These are phyloP conservation scores for Combretum micranthum DNA, from an alignment of 345 rosid genomes.

Conservation along the genomic window DNA sequence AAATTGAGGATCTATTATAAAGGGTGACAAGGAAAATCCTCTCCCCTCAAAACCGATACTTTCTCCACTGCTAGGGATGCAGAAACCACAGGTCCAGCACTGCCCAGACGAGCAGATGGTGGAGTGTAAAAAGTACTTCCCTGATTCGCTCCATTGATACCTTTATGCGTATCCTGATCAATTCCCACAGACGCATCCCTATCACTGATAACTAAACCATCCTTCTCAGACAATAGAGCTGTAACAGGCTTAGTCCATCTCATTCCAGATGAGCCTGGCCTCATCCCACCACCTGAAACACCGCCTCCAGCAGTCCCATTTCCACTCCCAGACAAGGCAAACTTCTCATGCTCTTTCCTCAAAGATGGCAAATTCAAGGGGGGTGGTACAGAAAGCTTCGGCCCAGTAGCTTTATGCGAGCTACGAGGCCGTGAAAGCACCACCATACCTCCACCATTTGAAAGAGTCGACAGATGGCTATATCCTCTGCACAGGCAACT, in stretches of 20 bases:
- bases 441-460: constrained; percentile 66
- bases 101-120: constrained; percentile 41
- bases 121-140: constrained; percentile 37
- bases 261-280: constrained; percentile 77
- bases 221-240: constrained; percentile 51
- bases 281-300: constrained; percentile 52
- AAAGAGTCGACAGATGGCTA: too few species aligned
- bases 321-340: constrained; percentile 62
- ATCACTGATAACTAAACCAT: constrained; percentile 15
- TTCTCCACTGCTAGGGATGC: constrained; percentile 38
- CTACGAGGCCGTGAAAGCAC: constrained; percentile 91
- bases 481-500: too few species aligned
- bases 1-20: too few species aligned
- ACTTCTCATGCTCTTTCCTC: constrained; percentile 83
- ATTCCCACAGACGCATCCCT: constrained; percentile 7
- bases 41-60: constrained; percentile 71
- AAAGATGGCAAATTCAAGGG: constrained; percentile 95
- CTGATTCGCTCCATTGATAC: constrained; percentile 40
- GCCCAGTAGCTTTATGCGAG: constrained; percentile 73
- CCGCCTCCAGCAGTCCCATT: constrained; percentile 63
- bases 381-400: constrained; percentile 97
- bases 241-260: constrained; percentile 86
- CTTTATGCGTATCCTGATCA: constrained; percentile 26
- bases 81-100: constrained; percentile 22
- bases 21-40: constrained; percentile 64